Conservation (phyloP, 2,329 filamentous ascomycete species). For the Aspergillus alliaceus region DNA sequence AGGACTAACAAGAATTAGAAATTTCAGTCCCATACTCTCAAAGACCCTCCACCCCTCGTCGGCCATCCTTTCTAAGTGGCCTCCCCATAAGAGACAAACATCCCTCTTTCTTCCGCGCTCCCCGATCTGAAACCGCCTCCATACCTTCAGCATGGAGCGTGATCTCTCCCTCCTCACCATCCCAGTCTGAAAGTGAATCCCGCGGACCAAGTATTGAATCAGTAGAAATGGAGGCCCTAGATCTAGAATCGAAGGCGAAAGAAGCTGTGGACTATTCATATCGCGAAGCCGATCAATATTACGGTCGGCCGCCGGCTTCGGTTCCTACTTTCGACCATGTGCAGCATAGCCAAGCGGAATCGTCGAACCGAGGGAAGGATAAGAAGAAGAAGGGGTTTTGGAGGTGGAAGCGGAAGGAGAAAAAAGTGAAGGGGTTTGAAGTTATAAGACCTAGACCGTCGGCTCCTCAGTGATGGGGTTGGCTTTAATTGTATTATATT, state of each 20-base stretch:
- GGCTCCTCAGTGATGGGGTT: background rate
- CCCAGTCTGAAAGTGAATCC: background rate
- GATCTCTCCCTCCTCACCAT: background rate
- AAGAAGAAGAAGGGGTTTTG: background rate
- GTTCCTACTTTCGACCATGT: background rate
- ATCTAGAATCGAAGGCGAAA: background rate
- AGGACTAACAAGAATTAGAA: background rate
- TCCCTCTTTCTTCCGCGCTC: background rate
- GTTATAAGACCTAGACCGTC: slow-evolving; percentile 3
- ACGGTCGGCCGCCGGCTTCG: background rate
- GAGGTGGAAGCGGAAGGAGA: background rate
- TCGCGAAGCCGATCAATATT: slow-evolving; percentile 8
- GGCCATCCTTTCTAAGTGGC: background rate
- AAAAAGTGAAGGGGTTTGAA: slow-evolving; percentile 8
- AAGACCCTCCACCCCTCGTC: background rate
- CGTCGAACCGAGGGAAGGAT: background rate
- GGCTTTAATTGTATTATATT: background rate
- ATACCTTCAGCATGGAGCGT: background rate
- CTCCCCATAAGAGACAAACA: background rate
- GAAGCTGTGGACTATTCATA: slow-evolving; percentile 5
- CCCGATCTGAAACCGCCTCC: background rate
- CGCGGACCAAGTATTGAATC: background rate
- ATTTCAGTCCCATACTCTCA: background rate
- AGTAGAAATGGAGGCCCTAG: background rate
- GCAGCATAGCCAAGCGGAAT: background rate